A percentile compares a stretch with the other conserved stretches of the same genome.
These are phyloP conservation scores for Candida argentea DNA, from an alignment of 805 yeast species.

Conservation along the genomic window DNA sequence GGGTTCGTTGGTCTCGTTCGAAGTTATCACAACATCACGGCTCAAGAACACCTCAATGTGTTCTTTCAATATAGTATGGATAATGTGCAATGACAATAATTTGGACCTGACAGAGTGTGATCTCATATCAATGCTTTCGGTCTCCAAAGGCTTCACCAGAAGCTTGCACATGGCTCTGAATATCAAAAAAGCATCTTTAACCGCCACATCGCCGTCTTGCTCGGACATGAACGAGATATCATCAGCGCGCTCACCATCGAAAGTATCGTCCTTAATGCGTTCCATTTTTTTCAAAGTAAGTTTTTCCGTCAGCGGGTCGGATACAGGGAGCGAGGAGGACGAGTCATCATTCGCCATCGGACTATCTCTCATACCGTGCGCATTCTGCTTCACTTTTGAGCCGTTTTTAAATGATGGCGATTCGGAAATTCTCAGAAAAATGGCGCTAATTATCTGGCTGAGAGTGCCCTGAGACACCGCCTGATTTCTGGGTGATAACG, in stretches of 20 bases:
- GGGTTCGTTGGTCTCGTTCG: conserved; percentile 39
- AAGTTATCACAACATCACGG: conserved; percentile 41
- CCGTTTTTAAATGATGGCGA: conserved; percentile 7
- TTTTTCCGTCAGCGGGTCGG: conserved; percentile 14
- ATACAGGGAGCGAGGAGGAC: too few relatives aligned
- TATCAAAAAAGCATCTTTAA: conserved; percentile 86
- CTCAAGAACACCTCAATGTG: conserved; percentile 75
- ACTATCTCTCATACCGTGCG: conserved; percentile 7
- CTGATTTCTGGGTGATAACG: conserved; percentile 75
- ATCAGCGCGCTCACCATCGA: conserved; percentile 42
- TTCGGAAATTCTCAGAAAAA: conserved; percentile 58
- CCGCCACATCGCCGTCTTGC: conserved; percentile 56
- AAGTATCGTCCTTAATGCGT: conserved; percentile 36
- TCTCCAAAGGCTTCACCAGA: conserved; percentile 75
- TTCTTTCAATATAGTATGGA: conserved; percentile 76
- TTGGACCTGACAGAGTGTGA: conserved; percentile 91
- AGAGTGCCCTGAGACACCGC: conserved; percentile 92
- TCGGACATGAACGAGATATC: conserved; percentile 34
- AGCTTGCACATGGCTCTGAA: conserved; percentile 93
- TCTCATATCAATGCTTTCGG: conserved; percentile 70
- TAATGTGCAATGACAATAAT: conserved; percentile 74
- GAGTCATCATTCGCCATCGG: conserved; percentile 5
- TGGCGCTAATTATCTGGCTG: conserved; percentile 79
- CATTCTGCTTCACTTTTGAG: conserved; percentile 9
- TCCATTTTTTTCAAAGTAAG: conserved; percentile 56